Evolutionary conservation across 352 stramenopile species (phyloP), one percentile per base, ranked within the genome.

Genomic region (Pythium sukuiense): DNA sequence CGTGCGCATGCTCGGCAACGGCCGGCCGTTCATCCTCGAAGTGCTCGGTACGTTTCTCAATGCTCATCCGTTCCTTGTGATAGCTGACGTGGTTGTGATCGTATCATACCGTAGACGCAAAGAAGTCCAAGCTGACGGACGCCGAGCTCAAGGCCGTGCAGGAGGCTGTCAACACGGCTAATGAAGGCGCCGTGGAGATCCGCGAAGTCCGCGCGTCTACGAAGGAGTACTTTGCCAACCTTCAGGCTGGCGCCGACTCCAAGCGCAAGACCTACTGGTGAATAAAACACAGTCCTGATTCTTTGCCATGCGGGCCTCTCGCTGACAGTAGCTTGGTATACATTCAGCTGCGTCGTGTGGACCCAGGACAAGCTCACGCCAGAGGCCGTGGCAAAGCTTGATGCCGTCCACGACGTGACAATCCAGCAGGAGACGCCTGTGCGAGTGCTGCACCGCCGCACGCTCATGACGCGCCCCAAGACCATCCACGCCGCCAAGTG

Each of bases 351-450:
- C 24, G 87, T 94, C 16, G 81, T 95, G 39, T 95, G 87, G 85
- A 80, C 79, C 1, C 80, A 90, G 67, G 67, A 52, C 2, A 71
- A 76, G 41, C 72, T 94, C 43, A 92, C 85, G 27, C 61, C 69
- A 0, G 80, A 88, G 13, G 69, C 72, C 2, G 69, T 87, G 41
- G 76, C 83, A 8, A 95, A 88, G 59, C 79, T 98, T 26, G 80
- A 95, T 52, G 70, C 71, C 6, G 88, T 96, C 49, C 65, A 87
- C 13, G 82, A 97, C 45, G 72, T 99, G 18, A 86, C 81, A 13
- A 87, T 99, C 63, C 70, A 97, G 58, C 98, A 99, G 80, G 81
- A 90, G 64, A 99, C 98, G 35, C 98, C 98, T 0, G 73, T 99
- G 14, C 95, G 98, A 26, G 98, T 99, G 24, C 71, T 99, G 32